These are phyloP conservation scores for Amphirosellinia nigrospora DNA, from an alignment of 495 filamentous ascomycete genomes.

Conservation along the genomic window DNA sequence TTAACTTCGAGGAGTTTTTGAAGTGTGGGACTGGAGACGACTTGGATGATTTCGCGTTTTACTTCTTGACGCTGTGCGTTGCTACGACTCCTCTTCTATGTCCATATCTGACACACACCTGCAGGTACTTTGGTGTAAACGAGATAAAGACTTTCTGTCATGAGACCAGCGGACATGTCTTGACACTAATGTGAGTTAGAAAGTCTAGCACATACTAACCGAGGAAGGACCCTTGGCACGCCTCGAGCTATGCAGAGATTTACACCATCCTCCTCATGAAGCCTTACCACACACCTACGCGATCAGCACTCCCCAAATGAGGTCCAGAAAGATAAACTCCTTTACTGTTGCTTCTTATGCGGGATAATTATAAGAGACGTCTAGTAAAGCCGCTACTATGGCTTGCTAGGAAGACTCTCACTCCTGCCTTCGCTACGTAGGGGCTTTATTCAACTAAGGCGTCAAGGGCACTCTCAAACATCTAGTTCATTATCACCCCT, in stretches of 20 bases:
- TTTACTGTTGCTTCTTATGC: neutral
- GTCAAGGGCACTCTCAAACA: neutral
- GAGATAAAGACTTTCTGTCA: constrained; percentile 36
- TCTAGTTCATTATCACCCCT: neutral
- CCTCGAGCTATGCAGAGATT: neutral
- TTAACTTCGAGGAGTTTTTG: constrained; percentile 33
- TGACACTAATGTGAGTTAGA: neutral
- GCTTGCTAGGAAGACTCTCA: neutral
- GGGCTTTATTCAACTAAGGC: neutral
- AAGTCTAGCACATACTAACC: neutral
- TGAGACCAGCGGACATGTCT: constrained; percentile 28
- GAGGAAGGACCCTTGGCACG: neutral
- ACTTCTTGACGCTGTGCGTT: constrained; percentile 34
- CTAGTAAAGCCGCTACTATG: neutral
- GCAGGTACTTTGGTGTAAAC: constrained; percentile 31
- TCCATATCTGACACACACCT: neutral
- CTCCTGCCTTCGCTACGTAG: neutral
- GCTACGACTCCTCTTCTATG: neutral
- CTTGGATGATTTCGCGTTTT: constrained; percentile 34
- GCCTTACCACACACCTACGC: neutral
- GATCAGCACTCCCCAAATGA: neutral
- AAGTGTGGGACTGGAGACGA: constrained; percentile 33
- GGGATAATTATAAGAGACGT: neutral
- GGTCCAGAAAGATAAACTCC: neutral
- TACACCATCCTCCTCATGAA: neutral